phyloP scores from a whole-genome alignment of 2,329 filamentous ascomycete species.

The Aquanectria penicillioides region DNA sequence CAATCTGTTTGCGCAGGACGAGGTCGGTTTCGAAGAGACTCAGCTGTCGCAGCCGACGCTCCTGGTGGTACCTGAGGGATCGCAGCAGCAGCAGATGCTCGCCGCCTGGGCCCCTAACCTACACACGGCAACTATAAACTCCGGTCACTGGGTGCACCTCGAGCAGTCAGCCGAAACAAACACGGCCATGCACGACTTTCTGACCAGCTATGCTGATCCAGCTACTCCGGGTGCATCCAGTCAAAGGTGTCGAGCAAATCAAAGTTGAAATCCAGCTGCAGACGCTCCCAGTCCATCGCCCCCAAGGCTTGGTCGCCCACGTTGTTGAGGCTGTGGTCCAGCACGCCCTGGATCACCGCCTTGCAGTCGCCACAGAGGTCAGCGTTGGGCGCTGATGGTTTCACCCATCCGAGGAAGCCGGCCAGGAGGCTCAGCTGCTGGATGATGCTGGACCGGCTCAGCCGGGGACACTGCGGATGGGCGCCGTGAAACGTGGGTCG shows the following conservation, averaged over 20 bases:
- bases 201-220: constrained; percentile 1
- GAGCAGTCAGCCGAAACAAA: constrained; percentile 42
- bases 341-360: constrained; percentile 59
- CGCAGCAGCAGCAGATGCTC: constrained; percentile 41
- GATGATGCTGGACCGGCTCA: constrained; percentile 59
- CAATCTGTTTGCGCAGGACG: constrained; percentile 41
- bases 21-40: constrained; percentile 32
- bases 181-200: constrained; percentile 33
- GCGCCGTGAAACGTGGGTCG: constrained; percentile 51
- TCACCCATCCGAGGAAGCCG: constrained; percentile 62
- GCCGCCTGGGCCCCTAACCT: constrained; percentile 45
- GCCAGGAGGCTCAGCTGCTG: constrained; percentile 62
- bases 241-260: constrained; percentile 61
- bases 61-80: constrained; percentile 32
- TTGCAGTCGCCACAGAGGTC: constrained; percentile 59
- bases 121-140: constrained; percentile 47
- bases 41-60: constrained; percentile 33
- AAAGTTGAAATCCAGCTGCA: constrained; percentile 53
- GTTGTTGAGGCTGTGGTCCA: constrained; percentile 59
- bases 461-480: constrained; percentile 44
- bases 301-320: constrained; percentile 36
- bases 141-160: constrained; percentile 49
- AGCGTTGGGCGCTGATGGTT: constrained; percentile 58
- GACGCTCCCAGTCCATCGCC: constrained; percentile 49
- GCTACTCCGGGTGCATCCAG: constrained; percentile 49